phyloP scores from a whole-genome alignment of 257 asterid genomes.

The Parsonsia alboflavescens region DNA sequence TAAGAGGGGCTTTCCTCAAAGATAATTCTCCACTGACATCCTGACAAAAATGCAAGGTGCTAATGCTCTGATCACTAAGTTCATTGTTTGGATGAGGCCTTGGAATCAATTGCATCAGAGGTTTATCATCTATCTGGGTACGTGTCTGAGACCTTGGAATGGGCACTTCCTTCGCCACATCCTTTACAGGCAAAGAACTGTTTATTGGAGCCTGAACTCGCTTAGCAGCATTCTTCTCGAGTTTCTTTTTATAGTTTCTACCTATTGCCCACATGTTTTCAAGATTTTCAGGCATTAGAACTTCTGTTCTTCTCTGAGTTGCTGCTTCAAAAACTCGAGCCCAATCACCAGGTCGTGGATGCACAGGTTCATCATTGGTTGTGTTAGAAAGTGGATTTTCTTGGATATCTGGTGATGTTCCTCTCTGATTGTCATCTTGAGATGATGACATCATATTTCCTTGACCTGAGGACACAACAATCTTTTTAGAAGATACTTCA shows the following conservation, averaged over 20 bases:
- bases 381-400: constrained; percentile 34
- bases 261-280: constrained; percentile 99
- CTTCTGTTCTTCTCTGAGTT: constrained; percentile 97
- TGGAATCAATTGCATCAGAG: constrained; percentile 42
- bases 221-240: constrained; percentile 42
- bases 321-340: constrained; percentile 89
- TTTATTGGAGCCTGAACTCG: constrained; percentile 34
- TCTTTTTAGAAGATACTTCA: constrained; percentile 36
- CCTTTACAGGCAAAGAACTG: constrained; percentile 23
- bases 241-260: constrained; percentile 84
- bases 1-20: constrained; percentile 20
- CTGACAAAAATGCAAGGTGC: constrained; percentile 35
- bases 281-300: constrained; percentile 95
- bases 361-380: constrained; percentile 39
- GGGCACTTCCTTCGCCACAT: constrained; percentile 28
- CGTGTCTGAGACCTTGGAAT: constrained; percentile 32
- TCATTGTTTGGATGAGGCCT: constrained; percentile 46
- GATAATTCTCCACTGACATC: constrained; percentile 24
- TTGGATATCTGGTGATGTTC: constrained; percentile 29
- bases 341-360: constrained; percentile 73
- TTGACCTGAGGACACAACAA: constrained; percentile 29
- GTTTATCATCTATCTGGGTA: constrained; percentile 37
- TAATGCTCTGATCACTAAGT: constrained; percentile 30
- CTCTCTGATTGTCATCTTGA: constrained; percentile 39
- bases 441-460: constrained; percentile 32